Base-by-base conservation (phyloP, 805 yeast genomes). In the Brettanomyces custersianus region DNA sequence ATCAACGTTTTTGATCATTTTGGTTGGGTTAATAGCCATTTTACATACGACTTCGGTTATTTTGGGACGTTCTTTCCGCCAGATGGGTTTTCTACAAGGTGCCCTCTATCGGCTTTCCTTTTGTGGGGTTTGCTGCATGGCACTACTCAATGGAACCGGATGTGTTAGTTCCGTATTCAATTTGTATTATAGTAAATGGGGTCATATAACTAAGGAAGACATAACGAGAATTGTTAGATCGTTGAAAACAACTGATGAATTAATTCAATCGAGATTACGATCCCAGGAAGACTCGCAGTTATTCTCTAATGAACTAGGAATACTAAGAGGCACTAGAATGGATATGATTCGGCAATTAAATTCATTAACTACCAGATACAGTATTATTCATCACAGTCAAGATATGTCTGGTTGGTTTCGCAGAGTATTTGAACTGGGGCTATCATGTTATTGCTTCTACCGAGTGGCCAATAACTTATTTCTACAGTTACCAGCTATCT, bases 101-200 rank as follows among this genome's bases (percentile, higher is more conserved):
- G 66, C 70, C 36, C 57, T 72, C 30, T 66, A 63, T 41, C 68
- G 70, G 44, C 46, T 72, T 21, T 60, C 68, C 4, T 48, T 72
- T 30, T 55, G 68, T 20, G 79, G 79, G 0, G 65, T 72, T 21
- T 58, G 71, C n/a, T 61, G 68, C 34, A 59, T 72, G 35, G 71
- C 75, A 1, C 42, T 68, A 1, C 52, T 72, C 15, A 70, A 73
- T 9, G 78, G 78, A 2, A 60, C 72, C 29, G 78, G 77, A 1
- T 66, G 72, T 5, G 52, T 67, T 11, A 62, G 72, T 29, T 68
- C 73, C 1, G 65, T 74, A 7, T 62, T 45, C 36, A 49, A 51
- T 31, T 39, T 45, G 7, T 49, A 43, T 33, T 29, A 48, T 30
- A 49, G 51, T 33, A 51, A 44, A 29, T 31, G 27, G 18, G 45